Evolutionary conservation across 768 basidiomycete genomes (phyloP), one percentile per base, ranked within the genome.

Genomic region (Russula dissimulans): DNA sequence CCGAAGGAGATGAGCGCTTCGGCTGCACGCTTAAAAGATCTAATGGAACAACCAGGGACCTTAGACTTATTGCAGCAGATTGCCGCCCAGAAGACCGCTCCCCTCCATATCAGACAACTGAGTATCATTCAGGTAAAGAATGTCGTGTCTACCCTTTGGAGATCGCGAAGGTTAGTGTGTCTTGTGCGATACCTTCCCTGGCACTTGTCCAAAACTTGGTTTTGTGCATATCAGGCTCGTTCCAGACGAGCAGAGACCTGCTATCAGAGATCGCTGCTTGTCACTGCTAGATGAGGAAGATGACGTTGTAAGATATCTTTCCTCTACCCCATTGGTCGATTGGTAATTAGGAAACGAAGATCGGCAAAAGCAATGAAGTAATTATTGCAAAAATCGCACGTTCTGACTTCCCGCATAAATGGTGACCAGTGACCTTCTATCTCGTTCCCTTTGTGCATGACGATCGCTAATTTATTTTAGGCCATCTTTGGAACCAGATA

Each of bases 71-170:
- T 93, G 50, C 82, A 88, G 65, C 80, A 85, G 64, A 89, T 92
- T 70, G 87, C 89, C 26, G 76, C 82, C 32, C 79, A 83, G 65
- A 74, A 72, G 63, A 71, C 77, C 2, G 71, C 85, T n/a, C 85
- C 88, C 14, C 70, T 87, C 41, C 74, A 74, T 15, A 79, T 93
- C 52, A 83, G 92, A 44, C 81, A 88, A 65, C 88, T 89, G 70
- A 84, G 87, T 29, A 89, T 91, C 63, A 87, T 95, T 57, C 91
- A 92, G 68, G 88, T 94, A 75, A 95, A 95, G 74, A 95, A 94
- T 66, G 78, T 79, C 1, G 85, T 84, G 3, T 70, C 85, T 4
- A 73, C 73, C 51, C 85, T 89, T 67, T 95, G 93, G 93, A 78
- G 81, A 68, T 86, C 85, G 36, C 75, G 85, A 74, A 90, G 83